These are phyloP conservation scores for Hypoxylon rubiginosum DNA, from an alignment of 2,329 filamentous ascomycete species.

Conservation along the genomic window DNA sequence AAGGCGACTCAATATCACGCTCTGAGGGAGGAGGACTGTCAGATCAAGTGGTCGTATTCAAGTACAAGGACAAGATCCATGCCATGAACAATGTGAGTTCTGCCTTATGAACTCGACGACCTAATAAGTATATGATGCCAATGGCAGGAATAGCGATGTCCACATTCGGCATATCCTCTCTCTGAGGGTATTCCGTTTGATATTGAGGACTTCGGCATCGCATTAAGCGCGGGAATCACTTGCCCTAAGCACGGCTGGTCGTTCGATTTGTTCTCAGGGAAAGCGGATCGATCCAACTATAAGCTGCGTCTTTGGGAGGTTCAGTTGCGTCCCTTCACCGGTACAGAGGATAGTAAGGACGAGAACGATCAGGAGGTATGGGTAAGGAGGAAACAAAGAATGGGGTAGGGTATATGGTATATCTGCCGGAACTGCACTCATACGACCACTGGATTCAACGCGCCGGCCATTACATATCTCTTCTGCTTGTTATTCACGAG, in stretches of 20 bases:
- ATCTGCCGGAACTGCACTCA: background rate
- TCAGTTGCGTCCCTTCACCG: conserved; percentile 59
- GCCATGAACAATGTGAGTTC: conserved; percentile 75
- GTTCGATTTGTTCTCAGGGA: conserved; percentile 75
- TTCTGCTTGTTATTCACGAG: background rate
- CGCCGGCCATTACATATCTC: background rate
- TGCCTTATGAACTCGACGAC: background rate
- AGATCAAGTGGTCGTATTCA: conserved; percentile 75
- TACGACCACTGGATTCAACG: background rate
- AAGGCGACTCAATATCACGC: conserved; percentile 51
- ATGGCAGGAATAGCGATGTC: conserved; percentile 66
- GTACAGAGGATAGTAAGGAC: conserved; percentile 23
- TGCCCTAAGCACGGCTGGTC: conserved; percentile 81
- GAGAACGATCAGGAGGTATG: conserved; percentile 46
- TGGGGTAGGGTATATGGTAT: conserved; percentile 40
- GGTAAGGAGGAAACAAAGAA: conserved; percentile 52
- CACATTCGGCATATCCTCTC: conserved; percentile 75
- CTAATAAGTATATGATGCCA: conserved; percentile 26
- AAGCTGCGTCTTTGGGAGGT: conserved; percentile 74
- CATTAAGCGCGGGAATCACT: conserved; percentile 71
- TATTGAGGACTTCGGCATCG: conserved; percentile 79
- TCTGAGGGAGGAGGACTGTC: conserved; percentile 54
- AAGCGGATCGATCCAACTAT: conserved; percentile 73
- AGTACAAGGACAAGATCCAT: conserved; percentile 73
- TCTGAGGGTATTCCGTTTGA: conserved; percentile 74